These are phyloP conservation scores for Eucalyptus caleyi DNA, from an alignment of 345 rosid genomes.

Conservation along the genomic window DNA sequence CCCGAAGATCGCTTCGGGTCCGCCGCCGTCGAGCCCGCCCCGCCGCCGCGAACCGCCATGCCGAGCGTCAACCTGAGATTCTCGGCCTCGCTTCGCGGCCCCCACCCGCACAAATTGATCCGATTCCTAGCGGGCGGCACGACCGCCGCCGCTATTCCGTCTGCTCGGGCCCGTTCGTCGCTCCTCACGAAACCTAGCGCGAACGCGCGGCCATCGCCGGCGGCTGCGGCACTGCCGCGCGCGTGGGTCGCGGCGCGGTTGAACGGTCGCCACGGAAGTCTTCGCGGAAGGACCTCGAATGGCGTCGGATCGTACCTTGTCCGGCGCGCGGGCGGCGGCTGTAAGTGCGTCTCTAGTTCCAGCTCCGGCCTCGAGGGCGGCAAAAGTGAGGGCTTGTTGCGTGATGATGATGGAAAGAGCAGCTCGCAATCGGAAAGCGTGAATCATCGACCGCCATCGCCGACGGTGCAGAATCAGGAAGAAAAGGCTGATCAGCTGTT, in stretches of 20 bases:
- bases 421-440: neutral
- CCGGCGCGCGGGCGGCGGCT: neutral
- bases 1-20: neutral
- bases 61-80: conserved; percentile 5
- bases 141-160: neutral
- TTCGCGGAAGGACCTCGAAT: neutral
- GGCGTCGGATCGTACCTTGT: neutral
- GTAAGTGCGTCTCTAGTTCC: neutral
- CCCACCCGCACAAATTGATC: conserved; percentile 1
- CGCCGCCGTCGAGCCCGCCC: neutral
- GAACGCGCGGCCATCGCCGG: neutral
- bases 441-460: neutral
- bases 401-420: neutral
- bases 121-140: conserved; percentile 3
- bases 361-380: neutral
- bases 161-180: neutral
- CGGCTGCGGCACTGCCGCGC: neutral
- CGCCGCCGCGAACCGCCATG: neutral
- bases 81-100: conserved; percentile 3
- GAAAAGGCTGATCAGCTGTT: conserved; percentile 35
- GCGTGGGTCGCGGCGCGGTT: neutral
- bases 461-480: neutral
- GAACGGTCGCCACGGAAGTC: neutral
- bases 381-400: neutral
- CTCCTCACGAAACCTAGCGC: neutral